A percentile compares a stretch with the other conserved stretches of the same genome.
Evolutionary conservation across 805 yeast species (phyloP).

Genomic region (Candida vartiovaarae): DNA sequence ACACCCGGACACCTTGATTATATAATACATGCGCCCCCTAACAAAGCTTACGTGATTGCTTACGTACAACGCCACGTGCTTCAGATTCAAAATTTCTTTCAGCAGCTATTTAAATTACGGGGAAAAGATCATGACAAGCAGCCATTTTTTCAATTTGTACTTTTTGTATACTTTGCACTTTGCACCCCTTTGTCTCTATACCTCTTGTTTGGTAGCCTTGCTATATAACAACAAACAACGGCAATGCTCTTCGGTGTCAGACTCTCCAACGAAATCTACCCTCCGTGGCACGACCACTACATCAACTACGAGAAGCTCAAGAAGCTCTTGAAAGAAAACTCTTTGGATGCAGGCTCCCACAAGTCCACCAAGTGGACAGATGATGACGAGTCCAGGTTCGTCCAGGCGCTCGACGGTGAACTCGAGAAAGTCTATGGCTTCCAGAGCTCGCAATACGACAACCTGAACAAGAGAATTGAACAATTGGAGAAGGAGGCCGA

Average conservation of each 20-base stretch:
- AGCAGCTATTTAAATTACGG: too few species aligned
- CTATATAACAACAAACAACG: not conserved
- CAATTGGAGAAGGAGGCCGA: constrained; percentile 55
- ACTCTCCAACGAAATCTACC: constrained; percentile 71
- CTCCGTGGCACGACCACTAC: constrained; percentile 81
- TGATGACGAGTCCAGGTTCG: constrained; percentile 65
- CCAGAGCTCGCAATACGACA: constrained; percentile 60
- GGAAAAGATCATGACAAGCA: too few species aligned
- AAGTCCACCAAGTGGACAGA: constrained; percentile 49
- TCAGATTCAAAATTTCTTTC: too few species aligned
- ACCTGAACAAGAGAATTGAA: constrained; percentile 56
- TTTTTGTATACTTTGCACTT: too few species aligned
- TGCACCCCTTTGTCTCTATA: too few species aligned
- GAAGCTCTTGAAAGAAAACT: constrained; percentile 62
- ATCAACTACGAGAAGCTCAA: constrained; percentile 60
- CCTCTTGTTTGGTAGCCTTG: too few species aligned
- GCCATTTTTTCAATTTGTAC: too few species aligned
- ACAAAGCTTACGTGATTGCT: too few species aligned
- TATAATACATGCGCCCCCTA: too few species aligned
- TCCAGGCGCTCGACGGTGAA: constrained; percentile 56
- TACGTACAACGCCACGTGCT: too few species aligned
- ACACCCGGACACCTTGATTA: too few species aligned
- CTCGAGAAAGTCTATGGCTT: constrained; percentile 73
- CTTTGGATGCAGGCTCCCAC: constrained; percentile 28
- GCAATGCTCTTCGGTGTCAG: constrained; percentile 82